Percentiles rank a stretch among this genome's conserved stretches.
These are phyloP conservation scores for Arachis stenosperma DNA, from an alignment of 306 rosid genomes.

Conservation along the genomic window DNA sequence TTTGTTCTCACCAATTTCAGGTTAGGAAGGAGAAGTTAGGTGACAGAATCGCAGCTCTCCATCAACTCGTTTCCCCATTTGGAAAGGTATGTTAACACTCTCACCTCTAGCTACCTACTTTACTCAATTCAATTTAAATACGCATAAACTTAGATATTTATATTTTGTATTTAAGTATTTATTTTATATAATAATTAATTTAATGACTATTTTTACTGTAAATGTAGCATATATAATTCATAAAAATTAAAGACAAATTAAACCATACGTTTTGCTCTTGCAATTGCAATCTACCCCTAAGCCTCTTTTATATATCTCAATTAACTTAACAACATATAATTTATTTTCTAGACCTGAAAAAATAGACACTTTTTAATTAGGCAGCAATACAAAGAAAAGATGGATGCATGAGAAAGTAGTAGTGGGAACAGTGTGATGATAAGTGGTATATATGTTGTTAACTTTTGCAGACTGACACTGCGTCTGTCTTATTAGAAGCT, in stretches of 20 bases:
- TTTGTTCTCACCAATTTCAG: slow-evolving; percentile 41
- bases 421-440: neutral
- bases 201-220: no score
- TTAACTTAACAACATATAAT: no score
- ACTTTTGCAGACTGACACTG: slow-evolving; percentile 99
- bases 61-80: slow-evolving; percentile 86
- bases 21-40: slow-evolving; percentile 90
- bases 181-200: no score
- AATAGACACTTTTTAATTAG: no score
- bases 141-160: neutral
- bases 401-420: no score
- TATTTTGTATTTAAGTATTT: neutral
- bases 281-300: no score
- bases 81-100: slow-evolving; percentile 59
- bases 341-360: no score
- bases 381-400: no score
- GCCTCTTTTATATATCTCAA: no score
- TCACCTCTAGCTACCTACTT: neutral
- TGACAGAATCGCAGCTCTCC: slow-evolving; percentile 84
- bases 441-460: slow-evolving; percentile 51
- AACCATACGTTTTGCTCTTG: no score
- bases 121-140: neutral
- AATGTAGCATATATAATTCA: no score
- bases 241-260: no score
- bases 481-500: slow-evolving; percentile 99